A percentile compares a stretch with the other conserved stretches of the same genome.
These are phyloP conservation scores for Orbilia brochopaga DNA, from an alignment of 2,329 filamentous ascomycete genomes.

Conservation along the genomic window DNA sequence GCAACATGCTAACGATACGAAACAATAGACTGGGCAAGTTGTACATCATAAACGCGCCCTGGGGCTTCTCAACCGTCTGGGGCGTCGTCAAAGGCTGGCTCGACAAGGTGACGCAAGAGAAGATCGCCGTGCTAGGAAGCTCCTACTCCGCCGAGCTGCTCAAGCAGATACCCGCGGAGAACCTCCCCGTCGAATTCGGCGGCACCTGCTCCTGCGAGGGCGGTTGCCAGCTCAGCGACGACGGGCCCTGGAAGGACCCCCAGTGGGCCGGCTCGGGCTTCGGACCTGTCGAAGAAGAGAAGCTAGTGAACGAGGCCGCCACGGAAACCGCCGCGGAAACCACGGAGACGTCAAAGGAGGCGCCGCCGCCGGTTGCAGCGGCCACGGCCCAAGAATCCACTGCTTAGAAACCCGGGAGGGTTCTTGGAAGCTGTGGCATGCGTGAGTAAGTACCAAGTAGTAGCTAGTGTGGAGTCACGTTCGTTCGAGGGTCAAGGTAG, in stretches of 20 bases:
- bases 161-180: conserved; percentile 83
- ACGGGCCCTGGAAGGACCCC: conserved; percentile 83
- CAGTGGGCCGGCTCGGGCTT: conserved; percentile 68
- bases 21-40: conserved; percentile 74
- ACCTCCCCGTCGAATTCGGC: conserved; percentile 84
- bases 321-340: neutral
- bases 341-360: neutral
- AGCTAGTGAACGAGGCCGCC: neutral
- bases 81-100: conserved; percentile 88
- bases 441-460: conserved; percentile 1
- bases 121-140: conserved; percentile 87
- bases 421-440: neutral
- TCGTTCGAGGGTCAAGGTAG: neutral
- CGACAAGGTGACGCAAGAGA: conserved; percentile 89
- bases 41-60: conserved; percentile 97
- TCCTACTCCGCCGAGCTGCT: conserved; percentile 84
- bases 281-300: conserved; percentile 15
- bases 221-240: conserved; percentile 85
- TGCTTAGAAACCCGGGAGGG: conserved; percentile 8
- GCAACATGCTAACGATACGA: conserved; percentile 14
- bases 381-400: conserved; percentile 18
- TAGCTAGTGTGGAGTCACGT: neutral
- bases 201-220: conserved; percentile 80
- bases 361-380: neutral
- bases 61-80: conserved; percentile 90